Conservation (phyloP, 495 filamentous ascomycete species). For the Talaromyces liani region DNA sequence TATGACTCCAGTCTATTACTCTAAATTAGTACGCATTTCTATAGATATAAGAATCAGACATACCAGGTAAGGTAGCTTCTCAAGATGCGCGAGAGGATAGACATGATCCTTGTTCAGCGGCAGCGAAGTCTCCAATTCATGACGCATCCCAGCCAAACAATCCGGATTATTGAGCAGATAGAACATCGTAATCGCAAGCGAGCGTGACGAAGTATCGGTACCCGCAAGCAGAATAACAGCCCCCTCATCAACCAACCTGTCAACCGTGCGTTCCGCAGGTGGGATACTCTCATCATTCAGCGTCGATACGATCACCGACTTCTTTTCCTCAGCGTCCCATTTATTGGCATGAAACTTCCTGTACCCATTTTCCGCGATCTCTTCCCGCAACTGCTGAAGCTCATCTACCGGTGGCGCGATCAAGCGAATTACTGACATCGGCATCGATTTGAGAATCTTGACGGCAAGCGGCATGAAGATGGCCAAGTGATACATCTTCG, state of each 20-base stretch:
- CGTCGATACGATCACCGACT: conserved; percentile 11
- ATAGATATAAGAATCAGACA: neutral
- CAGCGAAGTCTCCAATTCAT: conserved; percentile 21
- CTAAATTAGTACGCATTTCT: neutral
- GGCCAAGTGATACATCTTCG: neutral
- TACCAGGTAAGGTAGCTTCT: conserved; percentile 40
- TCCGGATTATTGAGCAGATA: conserved; percentile 21
- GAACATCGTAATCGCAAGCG: conserved; percentile 20
- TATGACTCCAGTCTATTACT: conserved; percentile 24
- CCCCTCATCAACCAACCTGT: conserved; percentile 24
- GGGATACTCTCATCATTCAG: conserved; percentile 13
- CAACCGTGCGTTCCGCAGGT: conserved; percentile 15
- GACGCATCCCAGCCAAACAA: conserved; percentile 13
- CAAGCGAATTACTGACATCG: neutral
- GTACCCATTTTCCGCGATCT: conserved; percentile 2
- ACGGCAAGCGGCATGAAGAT: neutral
- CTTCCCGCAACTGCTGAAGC: conserved; percentile 6
- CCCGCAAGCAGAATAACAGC: conserved; percentile 23
- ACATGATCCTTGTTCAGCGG: conserved; percentile 7
- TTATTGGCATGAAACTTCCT: neutral
- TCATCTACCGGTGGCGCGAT: neutral
- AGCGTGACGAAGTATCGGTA: conserved; percentile 25
- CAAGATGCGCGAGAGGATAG: conserved; percentile 24
- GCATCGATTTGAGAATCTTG: neutral
- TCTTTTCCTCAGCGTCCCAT: conserved; percentile 5